Evolutionary conservation across 257 asterid species (phyloP).

Genomic region (Misopates orontium): DNA sequence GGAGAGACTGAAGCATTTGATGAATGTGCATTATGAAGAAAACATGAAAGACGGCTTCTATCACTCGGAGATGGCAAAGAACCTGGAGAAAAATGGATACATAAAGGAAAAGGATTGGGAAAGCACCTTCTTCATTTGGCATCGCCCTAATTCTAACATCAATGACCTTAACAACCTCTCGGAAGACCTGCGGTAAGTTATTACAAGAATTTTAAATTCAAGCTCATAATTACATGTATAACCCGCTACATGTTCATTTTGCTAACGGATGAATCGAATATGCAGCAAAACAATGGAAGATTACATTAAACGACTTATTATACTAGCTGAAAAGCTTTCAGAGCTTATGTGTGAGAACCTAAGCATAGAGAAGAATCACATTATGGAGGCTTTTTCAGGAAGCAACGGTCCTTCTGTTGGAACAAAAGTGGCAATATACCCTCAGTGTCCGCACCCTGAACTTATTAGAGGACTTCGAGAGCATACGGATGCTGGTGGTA

Average conservation of each 20-base stretch:
- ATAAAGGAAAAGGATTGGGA: constrained; percentile 67
- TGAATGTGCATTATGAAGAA: constrained; percentile 61
- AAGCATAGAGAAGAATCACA: constrained; percentile 54
- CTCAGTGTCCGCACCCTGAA: constrained; percentile 68
- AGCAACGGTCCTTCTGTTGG: constrained; percentile 69
- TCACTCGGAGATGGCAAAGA: constrained; percentile 53
- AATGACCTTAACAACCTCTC: constrained; percentile 51
- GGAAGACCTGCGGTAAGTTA: constrained; percentile 51
- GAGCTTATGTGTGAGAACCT: constrained; percentile 79
- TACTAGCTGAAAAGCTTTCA: constrained; percentile 71
- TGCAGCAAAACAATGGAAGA: constrained; percentile 66
- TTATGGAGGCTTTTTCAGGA: constrained; percentile 68
- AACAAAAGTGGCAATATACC: constrained; percentile 82
- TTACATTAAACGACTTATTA: constrained; percentile 60
- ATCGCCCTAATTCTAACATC: constrained; percentile 72
- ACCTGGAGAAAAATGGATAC: constrained; percentile 39
- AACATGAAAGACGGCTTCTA: constrained; percentile 58
- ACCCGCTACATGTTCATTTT: too few species aligned
- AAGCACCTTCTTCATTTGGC: constrained; percentile 66
- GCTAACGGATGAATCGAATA: constrained; percentile 17
- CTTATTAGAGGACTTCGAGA: constrained; percentile 80
- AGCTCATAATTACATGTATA: background rate
- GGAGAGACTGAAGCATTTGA: constrained; percentile 64
- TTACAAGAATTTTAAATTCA: background rate
- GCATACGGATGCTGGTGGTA: constrained; percentile 93